Evolutionary conservation across 257 asterid species (phyloP), one percentile per base, ranked within the genome.

Genomic region (Thymus quinquecostatus): DNA sequence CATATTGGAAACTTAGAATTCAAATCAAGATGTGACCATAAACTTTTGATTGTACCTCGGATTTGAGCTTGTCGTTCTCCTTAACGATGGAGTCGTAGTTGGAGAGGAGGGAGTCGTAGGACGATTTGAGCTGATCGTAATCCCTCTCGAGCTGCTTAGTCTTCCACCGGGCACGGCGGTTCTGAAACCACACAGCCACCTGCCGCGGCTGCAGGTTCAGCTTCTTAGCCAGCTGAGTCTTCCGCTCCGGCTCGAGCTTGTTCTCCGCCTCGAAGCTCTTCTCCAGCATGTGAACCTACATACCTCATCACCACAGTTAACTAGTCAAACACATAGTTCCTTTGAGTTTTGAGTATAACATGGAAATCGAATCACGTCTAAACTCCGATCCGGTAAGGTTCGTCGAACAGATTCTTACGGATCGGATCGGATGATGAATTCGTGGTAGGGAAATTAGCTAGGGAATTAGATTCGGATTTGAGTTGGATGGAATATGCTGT

Each of bases 91-190:
- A 82, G 81, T 92, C 96, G 68, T 88, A 86, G 78, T 86, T 76
- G 78, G 89, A 81, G 53, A 71, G 77, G 69, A 94, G 98, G 51
- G 98, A 86, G 43, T 94, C 96, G 50, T 86, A 94, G 27, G 97
- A 86, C 68, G 98, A 86, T 70, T 92, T 91, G 36, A 94, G 95
- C 72, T 88, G 90, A 82, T 89, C 96, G 45, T 85, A 94, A 58
- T 94, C 99, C 80, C 88, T 88, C 82, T 94, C 99, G 0, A 94
- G 92, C 86, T 89, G 97, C 77, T 92, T 94, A 48, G 97, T 89
- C 91, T 94, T 94, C 96, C 98, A 94, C 80, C 99, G 83, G 3
- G 99, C 99, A 10, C 99, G 99, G 82, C 99, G 99, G 91, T 94
- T 94, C 78, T 94, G 99, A 85, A 94, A 94, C 99, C 99, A 94